These are phyloP conservation scores for Tilletiopsis washingtonensis DNA, from an alignment of 1,284 basidiomycete species.

Conservation along the genomic window DNA sequence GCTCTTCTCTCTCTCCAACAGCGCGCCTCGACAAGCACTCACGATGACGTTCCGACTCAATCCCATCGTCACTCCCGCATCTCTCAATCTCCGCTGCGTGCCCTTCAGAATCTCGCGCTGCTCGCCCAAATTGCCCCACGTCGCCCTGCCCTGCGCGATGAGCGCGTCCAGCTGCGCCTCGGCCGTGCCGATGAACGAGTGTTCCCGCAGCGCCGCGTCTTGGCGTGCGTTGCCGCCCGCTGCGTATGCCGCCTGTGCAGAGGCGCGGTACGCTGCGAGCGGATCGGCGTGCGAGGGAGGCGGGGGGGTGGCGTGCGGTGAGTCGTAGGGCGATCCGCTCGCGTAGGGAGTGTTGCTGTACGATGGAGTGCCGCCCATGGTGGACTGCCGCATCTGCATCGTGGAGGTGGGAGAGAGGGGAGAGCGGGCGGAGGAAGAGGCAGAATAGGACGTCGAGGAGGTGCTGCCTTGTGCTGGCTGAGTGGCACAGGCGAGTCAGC, in stretches of 20 bases:
- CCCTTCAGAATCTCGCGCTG: constrained; percentile 43
- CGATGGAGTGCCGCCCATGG: too few relatives aligned
- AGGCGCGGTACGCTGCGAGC: constrained; percentile 25
- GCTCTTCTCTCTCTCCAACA: not conserved
- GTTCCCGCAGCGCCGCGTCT: constrained; percentile 39
- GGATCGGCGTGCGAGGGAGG: constrained; percentile 16
- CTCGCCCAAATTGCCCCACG: constrained; percentile 44
- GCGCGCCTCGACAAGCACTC: too few relatives aligned
- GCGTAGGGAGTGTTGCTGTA: too few relatives aligned
- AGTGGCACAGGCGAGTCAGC: too few relatives aligned
- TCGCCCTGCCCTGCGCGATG: constrained; percentile 43
- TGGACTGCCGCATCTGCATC: not conserved
- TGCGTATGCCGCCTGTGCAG: not conserved
- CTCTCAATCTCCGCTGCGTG: constrained; percentile 33
- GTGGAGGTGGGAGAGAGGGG: not conserved
- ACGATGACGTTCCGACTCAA: constrained; percentile 43
- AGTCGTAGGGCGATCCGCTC: not conserved
- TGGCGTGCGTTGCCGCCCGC: not conserved
- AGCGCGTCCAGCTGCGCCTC: constrained; percentile 43
- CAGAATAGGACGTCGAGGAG: too few relatives aligned
- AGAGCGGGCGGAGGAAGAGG: too few relatives aligned
- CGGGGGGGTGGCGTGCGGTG: not conserved
- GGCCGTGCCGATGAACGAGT: constrained; percentile 43
- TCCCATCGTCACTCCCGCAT: constrained; percentile 43
- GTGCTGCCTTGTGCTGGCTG: too few relatives aligned